Conservation (phyloP, 1,284 basidiomycete genomes). For the Vanrija sp. region DNA sequence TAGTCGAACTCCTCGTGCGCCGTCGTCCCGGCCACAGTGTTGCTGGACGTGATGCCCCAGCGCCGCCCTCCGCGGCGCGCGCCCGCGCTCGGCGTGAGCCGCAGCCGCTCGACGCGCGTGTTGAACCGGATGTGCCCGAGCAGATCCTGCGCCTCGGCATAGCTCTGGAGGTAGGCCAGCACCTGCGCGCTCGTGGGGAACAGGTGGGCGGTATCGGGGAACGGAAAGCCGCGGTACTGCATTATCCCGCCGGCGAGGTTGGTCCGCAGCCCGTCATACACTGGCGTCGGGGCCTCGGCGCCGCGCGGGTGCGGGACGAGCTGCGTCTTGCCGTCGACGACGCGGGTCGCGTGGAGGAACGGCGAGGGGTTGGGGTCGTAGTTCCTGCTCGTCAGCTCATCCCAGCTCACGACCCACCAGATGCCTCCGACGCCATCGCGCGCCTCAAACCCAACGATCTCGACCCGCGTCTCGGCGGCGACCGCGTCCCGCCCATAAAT, state of each 20-base stretch:
- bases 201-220: conserved; percentile 14
- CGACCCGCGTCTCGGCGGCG: conserved; percentile 6
- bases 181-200: conserved; percentile 20
- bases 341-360: too few relatives aligned
- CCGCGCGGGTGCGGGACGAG: not conserved
- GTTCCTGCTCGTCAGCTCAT: conserved; percentile 1
- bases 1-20: conserved; percentile 52
- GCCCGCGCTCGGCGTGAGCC: too few relatives aligned
- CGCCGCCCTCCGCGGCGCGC: too few relatives aligned
- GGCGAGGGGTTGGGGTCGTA: conserved; percentile 12
- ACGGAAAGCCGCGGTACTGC: conserved; percentile 18
- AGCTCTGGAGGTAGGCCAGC: conserved; percentile 14
- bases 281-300: conserved; percentile 4
- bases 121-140: too few relatives aligned
- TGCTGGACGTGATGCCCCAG: too few relatives aligned
- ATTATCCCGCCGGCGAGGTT: conserved; percentile 35
- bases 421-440: conserved; percentile 18
- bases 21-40: too few relatives aligned
- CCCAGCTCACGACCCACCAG: conserved; percentile 2
- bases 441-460: conserved; percentile 30
- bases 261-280: conserved; percentile 26
- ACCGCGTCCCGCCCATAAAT: conserved; percentile 22
- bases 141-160: conserved; percentile 9
- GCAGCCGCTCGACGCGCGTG: too few relatives aligned
- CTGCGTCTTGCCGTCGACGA: not conserved